Conservation (phyloP, 768 basidiomycete genomes). For the Pisolithus albus region DNA sequence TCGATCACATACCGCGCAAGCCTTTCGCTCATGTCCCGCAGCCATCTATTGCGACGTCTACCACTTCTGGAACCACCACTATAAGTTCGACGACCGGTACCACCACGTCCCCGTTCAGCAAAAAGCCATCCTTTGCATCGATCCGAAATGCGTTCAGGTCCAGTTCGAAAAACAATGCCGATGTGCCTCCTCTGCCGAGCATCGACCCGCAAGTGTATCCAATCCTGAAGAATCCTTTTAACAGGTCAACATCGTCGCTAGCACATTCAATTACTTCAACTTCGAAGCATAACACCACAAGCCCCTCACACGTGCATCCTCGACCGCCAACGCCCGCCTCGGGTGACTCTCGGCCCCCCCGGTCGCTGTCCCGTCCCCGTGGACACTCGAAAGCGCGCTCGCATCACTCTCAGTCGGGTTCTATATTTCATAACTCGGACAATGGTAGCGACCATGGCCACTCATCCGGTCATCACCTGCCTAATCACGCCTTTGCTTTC, state of each 20-base stretch:
- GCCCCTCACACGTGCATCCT: slow-evolving; percentile 34
- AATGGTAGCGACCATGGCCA: slow-evolving; percentile 63
- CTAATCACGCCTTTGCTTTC: slow-evolving; percentile 16
- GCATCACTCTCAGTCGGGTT: slow-evolving; percentile 71
- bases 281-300: slow-evolving; percentile 38
- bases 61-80: slow-evolving; percentile 11
- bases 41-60: slow-evolving; percentile 56
- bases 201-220: slow-evolving; percentile 62
- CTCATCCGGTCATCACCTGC: slow-evolving; percentile 25
- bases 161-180: slow-evolving; percentile 40
- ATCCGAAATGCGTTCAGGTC: slow-evolving; percentile 84
- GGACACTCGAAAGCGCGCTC: slow-evolving; percentile 62
- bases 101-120: slow-evolving; percentile 49
- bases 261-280: slow-evolving; percentile 38
- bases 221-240: slow-evolving; percentile 74
- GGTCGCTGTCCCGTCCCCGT: slow-evolving; percentile 40
- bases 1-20: slow-evolving; percentile 51
- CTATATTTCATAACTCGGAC: slow-evolving; percentile 65
- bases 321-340: slow-evolving; percentile 60
- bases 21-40: slow-evolving; percentile 68
- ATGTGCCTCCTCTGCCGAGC: slow-evolving; percentile 72
- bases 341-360: slow-evolving; percentile 30
- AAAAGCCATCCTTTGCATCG: slow-evolving; percentile 82
- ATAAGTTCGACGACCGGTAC: slow-evolving; percentile 8
- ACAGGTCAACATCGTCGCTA: slow-evolving; percentile 73